These are phyloP conservation scores for Zea mays DNA, from an alignment of 176 grass and related monocot species.

Conservation along the genomic window DNA sequence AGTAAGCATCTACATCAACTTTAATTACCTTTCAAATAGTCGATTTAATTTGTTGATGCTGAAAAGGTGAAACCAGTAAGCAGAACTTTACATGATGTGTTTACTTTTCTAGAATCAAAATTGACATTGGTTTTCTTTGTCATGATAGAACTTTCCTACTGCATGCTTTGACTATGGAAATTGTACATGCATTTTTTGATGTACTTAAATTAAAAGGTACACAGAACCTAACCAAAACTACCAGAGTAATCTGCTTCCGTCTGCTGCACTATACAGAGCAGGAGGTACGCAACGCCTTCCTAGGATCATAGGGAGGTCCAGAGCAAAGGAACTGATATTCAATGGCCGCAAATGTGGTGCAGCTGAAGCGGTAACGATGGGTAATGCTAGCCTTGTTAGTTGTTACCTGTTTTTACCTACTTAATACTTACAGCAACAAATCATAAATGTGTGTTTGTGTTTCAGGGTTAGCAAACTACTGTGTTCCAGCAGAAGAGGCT, in stretches of 20 bases:
- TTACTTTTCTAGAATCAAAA: too few relatives aligned
- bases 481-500: conserved; percentile 66
- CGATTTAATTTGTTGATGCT: not conserved
- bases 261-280: too few relatives aligned
- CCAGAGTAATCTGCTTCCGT: not conserved
- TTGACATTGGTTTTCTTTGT: too few relatives aligned
- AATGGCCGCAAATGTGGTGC: conserved; percentile 51
- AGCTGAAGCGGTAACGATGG: conserved; percentile 63
- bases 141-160: not conserved
- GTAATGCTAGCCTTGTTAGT: conserved; percentile 23
- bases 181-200: not conserved
- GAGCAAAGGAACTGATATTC: too few relatives aligned
- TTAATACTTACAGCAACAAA: not conserved
- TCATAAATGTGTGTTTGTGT: not conserved
- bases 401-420: not conserved
- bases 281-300: too few relatives aligned
- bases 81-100: not conserved
- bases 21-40: not conserved
- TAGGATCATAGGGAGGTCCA: too few relatives aligned
- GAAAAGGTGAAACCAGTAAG: not conserved
- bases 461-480: conserved; percentile 64
- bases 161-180: not conserved
- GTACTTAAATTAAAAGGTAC: not conserved
- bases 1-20: not conserved
- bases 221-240: conserved; percentile 1